Percentiles rank a stretch among this genome's conserved stretches.
Conservation (phyloP, 1,284 basidiomycete species). For the Athelia sp. region DNA sequence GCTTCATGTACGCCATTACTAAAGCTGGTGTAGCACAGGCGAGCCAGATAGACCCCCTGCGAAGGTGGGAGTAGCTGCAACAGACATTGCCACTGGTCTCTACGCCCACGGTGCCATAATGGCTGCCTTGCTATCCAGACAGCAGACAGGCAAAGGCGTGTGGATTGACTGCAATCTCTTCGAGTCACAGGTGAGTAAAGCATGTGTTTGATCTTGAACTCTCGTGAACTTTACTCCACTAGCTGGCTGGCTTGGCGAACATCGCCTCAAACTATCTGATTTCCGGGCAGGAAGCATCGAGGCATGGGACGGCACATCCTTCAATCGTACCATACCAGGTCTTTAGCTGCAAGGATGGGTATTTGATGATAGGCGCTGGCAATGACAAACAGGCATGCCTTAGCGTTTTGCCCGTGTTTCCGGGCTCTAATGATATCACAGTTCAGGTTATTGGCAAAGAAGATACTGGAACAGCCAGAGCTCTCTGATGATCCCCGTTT, state of each 20-base stretch:
- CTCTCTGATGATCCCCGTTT: constrained; percentile 61
- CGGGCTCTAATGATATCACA: constrained; percentile 23
- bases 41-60: constrained; percentile 84
- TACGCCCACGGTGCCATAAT: constrained; percentile 93
- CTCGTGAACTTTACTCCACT: constrained; percentile 8
- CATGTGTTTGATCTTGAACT: constrained; percentile 1
- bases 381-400: constrained; percentile 78
- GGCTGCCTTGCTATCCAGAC: constrained; percentile 80
- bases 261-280: constrained; percentile 94
- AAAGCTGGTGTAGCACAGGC: constrained; percentile 61
- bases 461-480: constrained; percentile 54
- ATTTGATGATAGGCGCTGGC: constrained; percentile 90
- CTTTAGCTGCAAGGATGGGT: constrained; percentile 86
- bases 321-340: constrained; percentile 92
- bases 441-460: constrained; percentile 64
- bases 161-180: constrained; percentile 91
- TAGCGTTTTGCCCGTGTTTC: not conserved
- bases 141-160: constrained; percentile 82
- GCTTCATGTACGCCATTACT: constrained; percentile 2
- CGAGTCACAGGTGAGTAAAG: constrained; percentile 65
- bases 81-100: constrained; percentile 90
- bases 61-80: constrained; percentile 89
- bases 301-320: constrained; percentile 90
- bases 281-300: constrained; percentile 77
- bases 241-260: constrained; percentile 91